Conservation (phyloP, 768 basidiomycete genomes). For the Boletus rubescentipes region DNA sequence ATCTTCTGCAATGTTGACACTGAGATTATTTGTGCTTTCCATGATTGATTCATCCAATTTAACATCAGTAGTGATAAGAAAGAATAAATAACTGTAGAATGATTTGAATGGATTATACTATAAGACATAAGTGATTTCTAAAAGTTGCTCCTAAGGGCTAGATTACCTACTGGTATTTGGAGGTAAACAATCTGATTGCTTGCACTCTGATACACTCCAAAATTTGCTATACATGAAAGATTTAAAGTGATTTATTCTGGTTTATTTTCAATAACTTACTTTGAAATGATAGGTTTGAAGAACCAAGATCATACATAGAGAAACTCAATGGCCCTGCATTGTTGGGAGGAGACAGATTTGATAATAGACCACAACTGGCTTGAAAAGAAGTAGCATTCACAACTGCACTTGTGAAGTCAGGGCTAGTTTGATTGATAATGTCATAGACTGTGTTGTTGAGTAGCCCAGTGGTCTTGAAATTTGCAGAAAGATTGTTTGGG, state of each 20-base stretch:
- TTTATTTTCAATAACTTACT: no score
- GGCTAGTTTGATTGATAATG: neutral
- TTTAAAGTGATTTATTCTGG: no score
- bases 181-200: no score
- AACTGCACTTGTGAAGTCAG: neutral
- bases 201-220: no score
- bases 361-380: neutral
- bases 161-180: no score
- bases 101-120: no score
- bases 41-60: neutral
- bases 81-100: neutral
- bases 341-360: no score
- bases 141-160: no score
- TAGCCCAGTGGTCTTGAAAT: slow-evolving; percentile 1
- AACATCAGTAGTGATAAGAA: slow-evolving; percentile 10
- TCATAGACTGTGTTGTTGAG: neutral
- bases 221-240: no score
- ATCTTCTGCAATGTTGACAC: neutral
- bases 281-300: no score
- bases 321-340: no score
- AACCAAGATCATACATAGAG: neutral
- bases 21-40: neutral
- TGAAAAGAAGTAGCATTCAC: neutral
- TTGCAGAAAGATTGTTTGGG: neutral
- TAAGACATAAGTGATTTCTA: no score